Evolutionary conservation across 1,284 basidiomycete species (phyloP).

Genomic region (Sanguinoderma infundibulare): DNA sequence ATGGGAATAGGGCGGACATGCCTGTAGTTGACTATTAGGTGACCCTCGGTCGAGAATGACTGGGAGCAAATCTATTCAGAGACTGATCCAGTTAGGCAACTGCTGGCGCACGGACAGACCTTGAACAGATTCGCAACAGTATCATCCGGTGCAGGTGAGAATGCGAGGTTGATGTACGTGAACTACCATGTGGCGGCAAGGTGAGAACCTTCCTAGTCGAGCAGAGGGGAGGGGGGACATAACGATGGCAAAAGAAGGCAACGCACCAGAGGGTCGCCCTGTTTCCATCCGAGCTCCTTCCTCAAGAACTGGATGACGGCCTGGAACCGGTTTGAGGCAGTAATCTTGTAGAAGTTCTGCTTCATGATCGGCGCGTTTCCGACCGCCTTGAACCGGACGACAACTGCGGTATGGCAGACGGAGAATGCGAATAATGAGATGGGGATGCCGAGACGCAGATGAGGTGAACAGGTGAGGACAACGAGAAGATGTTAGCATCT

Average conservation of each 20-base stretch:
- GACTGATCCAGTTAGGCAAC: neutral
- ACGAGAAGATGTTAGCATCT: neutral
- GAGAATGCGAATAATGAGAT: neutral
- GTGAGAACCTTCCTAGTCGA: neutral
- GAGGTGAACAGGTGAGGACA: neutral
- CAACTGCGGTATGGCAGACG: slow-evolving; percentile 57
- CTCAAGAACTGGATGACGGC: slow-evolving; percentile 94
- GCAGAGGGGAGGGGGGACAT: slow-evolving; percentile 1
- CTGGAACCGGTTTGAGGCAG: slow-evolving; percentile 92
- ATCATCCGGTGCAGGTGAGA: slow-evolving; percentile 93
- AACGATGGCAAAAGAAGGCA: neutral
- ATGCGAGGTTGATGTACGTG: slow-evolving; percentile 98
- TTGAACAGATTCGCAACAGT: slow-evolving; percentile 90
- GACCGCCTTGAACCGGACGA: slow-evolving; percentile 98
- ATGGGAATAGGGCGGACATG: slow-evolving; percentile 37
- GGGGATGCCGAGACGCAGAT: neutral
- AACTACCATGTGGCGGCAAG: slow-evolving; percentile 61
- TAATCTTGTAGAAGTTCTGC: slow-evolving; percentile 98
- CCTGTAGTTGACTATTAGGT: slow-evolving; percentile 97
- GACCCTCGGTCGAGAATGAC: slow-evolving; percentile 93
- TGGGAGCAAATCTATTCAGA: slow-evolving; percentile 34
- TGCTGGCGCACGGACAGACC: slow-evolving; percentile 41
- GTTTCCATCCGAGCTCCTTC: slow-evolving; percentile 89
- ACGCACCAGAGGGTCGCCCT: slow-evolving; percentile 86
- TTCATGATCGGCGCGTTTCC: slow-evolving; percentile 99